Base-by-base conservation (phyloP, 208 protist species). In the Crithidia thermophila region DNA sequence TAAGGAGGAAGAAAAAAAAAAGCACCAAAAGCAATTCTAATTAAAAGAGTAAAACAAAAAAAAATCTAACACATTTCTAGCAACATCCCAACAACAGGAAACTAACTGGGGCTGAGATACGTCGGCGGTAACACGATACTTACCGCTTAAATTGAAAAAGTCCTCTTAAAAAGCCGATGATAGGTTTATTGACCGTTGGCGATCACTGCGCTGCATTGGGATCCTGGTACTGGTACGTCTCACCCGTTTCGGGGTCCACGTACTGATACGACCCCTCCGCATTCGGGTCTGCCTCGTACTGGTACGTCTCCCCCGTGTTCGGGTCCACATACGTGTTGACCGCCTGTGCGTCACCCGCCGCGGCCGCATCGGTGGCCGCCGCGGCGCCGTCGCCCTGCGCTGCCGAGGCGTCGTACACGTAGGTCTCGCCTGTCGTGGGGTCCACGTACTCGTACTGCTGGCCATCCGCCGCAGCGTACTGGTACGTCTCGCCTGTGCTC, bases 321-420 rank as follows among this genome's bases (percentile, higher is more conserved):
- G 53, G 67, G 50, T 79, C 77, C 18, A 72, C 59, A 63, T 83
- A 83, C 31, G 49, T 65, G 18, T 79, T 45, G n/a, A n/a, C n/a
- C n/a, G n/a, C n/a, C n/a, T n/a, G n/a, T n/a, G n/a, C n/a, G n/a
- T n/a, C n/a, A n/a, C n/a, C n/a, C n/a, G n/a, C n/a, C n/a, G n/a
- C n/a, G n/a, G n/a, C n/a, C n/a, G n/a, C n/a, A n/a, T n/a, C n/a
- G n/a, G n/a, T n/a, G n/a, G n/a, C n/a, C n/a, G n/a, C n/a, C n/a
- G n/a, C n/a, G n/a, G n/a, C n/a, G n/a, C n/a, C n/a, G n/a, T n/a
- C n/a, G n/a, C n/a, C n/a, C n/a, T n/a, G n/a, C n/a, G n/a, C n/a
- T n/a, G n/a, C n/a, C n/a, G n/a, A n/a, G n/a, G 23, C 31, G 7
- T 37, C n/a, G n/a, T n/a, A n/a, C n/a, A n/a, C n/a, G n/a, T 10